Evolutionary conservation across 2,329 filamentous ascomycete genomes (phyloP), one percentile per base, ranked within the genome.

Genomic region (Ophiostoma ips): DNA sequence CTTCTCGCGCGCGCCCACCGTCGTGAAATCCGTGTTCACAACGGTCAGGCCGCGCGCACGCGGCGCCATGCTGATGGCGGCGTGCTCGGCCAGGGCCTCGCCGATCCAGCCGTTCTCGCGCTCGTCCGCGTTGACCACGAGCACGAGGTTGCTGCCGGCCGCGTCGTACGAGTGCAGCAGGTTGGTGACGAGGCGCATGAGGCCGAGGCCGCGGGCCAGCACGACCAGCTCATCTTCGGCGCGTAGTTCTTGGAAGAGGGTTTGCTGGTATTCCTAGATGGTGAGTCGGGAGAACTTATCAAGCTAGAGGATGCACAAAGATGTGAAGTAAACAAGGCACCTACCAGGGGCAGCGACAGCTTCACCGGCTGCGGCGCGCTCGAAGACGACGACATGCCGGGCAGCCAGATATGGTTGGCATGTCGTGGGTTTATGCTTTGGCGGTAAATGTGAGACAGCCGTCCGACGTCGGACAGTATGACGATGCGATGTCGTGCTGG

Each of bases 51-150:
- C 92, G 55, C 89, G 79, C 46, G 88, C 87, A 31, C 43, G 43
- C n/a, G 43, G 3, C 2, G 43, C 43, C 43, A 81, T 82, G 70
- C 87, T 95, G 63, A 95, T 80, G 55, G 87, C 88, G 62, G 89
- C 89, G 69, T 96, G 89, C 68, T 98, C 92, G 21, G 92, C 92
- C 62, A 98, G 71, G 30, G 88, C 87, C 69, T 96, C 92, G 57
- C 92, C 92, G 53, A 98, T 88, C 89, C 90, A 96, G 50, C 83
- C 82, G 77, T 95, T 95, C 62, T 98, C 92, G 53, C 86, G 80
- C 33, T 95, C 88, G 53, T 92, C 85, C 34, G 92, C 89, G 10
- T 88, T 89, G 38, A 96, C 80, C 18, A 98, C 69, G 41, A 98
- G 72, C 46, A 98, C 82, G 50, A 98, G 71, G 61, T 94, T 96